Evolutionary conservation across 75 land plant species (phyloP).

Genomic region (Azolla pinnata): DNA sequence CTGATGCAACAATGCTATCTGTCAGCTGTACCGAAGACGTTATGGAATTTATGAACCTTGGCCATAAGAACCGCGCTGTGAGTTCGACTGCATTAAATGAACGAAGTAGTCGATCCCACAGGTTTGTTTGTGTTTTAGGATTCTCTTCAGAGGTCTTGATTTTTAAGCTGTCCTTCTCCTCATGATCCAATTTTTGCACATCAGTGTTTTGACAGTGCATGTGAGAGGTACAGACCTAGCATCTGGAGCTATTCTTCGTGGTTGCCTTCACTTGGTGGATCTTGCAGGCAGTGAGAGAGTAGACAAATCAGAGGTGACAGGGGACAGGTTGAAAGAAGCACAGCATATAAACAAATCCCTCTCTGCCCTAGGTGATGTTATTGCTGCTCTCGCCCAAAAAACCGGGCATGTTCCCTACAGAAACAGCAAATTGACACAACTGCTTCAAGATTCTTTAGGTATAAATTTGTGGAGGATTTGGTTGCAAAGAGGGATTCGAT

Average conservation of each 20-base stretch:
- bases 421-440: conserved; percentile 54
- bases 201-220: conserved; percentile 68
- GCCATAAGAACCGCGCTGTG: conserved; percentile 53
- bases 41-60: conserved; percentile 46
- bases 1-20: conserved; percentile 50
- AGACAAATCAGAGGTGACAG: conserved; percentile 58
- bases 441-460: conserved; percentile 74
- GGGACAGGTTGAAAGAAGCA: conserved; percentile 67
- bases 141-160: no score
- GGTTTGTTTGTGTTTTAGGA: no score
- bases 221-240: conserved; percentile 51
- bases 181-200: no score
- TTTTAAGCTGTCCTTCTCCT: no score
- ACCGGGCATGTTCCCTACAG: conserved; percentile 59
- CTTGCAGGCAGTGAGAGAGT: conserved; percentile 75
- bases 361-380: conserved; percentile 70
- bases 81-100: conserved; percentile 66
- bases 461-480: no score
- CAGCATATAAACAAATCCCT: conserved; percentile 70
- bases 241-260: conserved; percentile 47
- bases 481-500: no score
- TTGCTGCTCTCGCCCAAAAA: conserved; percentile 52
- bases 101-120: conserved; percentile 64
- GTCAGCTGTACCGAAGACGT: conserved; percentile 47
- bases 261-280: conserved; percentile 74